A percentile compares a stretch with the other conserved stretches of the same genome.
phyloP scores from a whole-genome alignment of 208 protist genomes.

The Crithidia bombi region DNA sequence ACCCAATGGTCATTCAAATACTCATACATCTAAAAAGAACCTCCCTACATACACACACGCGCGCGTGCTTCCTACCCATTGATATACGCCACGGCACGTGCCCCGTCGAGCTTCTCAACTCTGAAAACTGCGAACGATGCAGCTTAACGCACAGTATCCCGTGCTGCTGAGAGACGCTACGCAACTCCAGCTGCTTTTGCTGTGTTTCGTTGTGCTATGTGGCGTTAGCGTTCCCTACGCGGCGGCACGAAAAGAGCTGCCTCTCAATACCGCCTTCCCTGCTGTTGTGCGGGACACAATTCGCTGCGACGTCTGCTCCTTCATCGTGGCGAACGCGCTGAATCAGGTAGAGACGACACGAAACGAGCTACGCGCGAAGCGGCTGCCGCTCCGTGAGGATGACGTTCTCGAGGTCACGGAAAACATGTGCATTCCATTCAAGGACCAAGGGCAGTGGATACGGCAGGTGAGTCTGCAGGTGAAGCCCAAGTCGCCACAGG shows the following conservation, averaged over 20 bases:
- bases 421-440: conserved; percentile 72
- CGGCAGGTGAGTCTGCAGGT: conserved; percentile 47
- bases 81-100: no score
- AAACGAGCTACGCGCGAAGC: conserved; percentile 26
- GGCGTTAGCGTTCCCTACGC: background rate
- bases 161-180: background rate
- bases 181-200: conserved; percentile 2
- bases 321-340: conserved; percentile 49
- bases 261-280: conserved; percentile 49
- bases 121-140: no score
- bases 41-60: no score
- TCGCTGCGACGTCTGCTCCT: conserved; percentile 63
- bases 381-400: conserved; percentile 67
- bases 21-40: background rate
- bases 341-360: conserved; percentile 35
- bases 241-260: conserved; percentile 49
- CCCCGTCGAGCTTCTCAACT: background rate
- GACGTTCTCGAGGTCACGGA: conserved; percentile 69
- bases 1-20: no score
- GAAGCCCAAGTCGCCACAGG: conserved; percentile 18
- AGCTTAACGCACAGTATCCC: background rate
- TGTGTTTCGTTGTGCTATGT: conserved; percentile 11
- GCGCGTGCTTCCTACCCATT: no score
- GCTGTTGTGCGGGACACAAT: conserved; percentile 52
- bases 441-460: conserved; percentile 73